These are phyloP conservation scores for Dactylellina haptotyla DNA, from an alignment of 2,329 filamentous ascomycete genomes.

Conservation along the genomic window DNA sequence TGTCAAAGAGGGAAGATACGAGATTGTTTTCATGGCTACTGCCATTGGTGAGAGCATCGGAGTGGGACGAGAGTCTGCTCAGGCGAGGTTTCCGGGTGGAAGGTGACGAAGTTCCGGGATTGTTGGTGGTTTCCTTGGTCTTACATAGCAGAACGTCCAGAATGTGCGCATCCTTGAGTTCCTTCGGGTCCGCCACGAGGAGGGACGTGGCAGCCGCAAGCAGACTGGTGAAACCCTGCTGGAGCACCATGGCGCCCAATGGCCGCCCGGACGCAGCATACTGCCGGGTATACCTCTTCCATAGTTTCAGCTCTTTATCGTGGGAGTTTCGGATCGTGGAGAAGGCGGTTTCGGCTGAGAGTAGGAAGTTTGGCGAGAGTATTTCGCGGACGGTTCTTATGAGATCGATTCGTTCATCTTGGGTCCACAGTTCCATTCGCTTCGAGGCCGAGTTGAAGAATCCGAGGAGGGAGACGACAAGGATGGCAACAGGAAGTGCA, in stretches of 20 bases:
- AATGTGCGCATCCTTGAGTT: constrained; percentile 71
- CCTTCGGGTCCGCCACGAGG: constrained; percentile 72
- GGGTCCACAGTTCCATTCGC: constrained; percentile 82
- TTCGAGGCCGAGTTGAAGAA: constrained; percentile 85
- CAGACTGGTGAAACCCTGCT: constrained; percentile 86
- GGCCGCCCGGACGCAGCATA: constrained; percentile 83
- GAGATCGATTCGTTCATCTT: constrained; percentile 75
- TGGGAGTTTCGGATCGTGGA: constrained; percentile 86
- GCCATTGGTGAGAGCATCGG: constrained; percentile 43
- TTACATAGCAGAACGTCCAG: constrained; percentile 77
- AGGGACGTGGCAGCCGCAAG: constrained; percentile 81
- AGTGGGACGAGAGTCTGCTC: constrained; percentile 31
- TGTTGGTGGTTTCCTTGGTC: constrained; percentile 34
- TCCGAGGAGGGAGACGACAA: constrained; percentile 86
- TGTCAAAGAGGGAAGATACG: constrained; percentile 71
- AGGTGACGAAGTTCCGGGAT: constrained; percentile 64
- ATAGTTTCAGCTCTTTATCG: constrained; percentile 72
- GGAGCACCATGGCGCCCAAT: constrained; percentile 88
- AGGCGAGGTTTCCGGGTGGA: constrained; percentile 59
- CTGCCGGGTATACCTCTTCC: constrained; percentile 85
- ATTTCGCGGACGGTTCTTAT: constrained; percentile 77
- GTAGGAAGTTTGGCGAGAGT: constrained; percentile 83
- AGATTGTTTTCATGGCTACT: constrained; percentile 67
- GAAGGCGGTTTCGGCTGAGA: constrained; percentile 86
- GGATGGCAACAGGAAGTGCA: constrained; percentile 75